A percentile compares a stretch with the other conserved stretches of the same genome.
Evolutionary conservation across 108 stramenopile genomes (phyloP).

Genomic region (Asterionellopsis glacialis): DNA sequence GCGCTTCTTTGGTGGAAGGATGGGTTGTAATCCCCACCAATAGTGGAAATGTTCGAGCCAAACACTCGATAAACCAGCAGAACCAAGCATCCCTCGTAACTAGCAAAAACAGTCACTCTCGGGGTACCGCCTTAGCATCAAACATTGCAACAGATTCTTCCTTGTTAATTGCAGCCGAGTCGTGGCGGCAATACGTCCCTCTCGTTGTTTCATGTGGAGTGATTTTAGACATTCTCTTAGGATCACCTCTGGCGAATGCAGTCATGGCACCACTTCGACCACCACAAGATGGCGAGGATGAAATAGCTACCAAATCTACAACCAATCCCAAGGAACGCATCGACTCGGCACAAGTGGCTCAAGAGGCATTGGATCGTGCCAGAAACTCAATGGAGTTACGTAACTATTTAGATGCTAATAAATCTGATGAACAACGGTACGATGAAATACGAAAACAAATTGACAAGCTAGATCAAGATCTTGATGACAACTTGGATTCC

Average conservation of each 20-base stretch:
- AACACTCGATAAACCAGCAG: no score
- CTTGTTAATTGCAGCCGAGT: constrained; percentile 11
- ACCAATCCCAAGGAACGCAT: constrained; percentile 57
- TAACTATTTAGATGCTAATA: constrained; percentile 47
- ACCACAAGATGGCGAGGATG: constrained; percentile 25
- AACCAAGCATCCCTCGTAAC: no score
- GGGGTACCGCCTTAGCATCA: no score
- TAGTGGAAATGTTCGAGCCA: no score
- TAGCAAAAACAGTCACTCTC: no score
- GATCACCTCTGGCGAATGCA: constrained; percentile 67
- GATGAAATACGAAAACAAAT: constrained; percentile 58
- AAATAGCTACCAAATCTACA: constrained; percentile 2
- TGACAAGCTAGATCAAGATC: constrained; percentile 49
- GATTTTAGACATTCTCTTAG: constrained; percentile 74
- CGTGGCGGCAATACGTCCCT: constrained; percentile 86
- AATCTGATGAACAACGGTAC: constrained; percentile 19
- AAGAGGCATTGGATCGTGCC: constrained; percentile 64
- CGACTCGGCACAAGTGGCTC: constrained; percentile 56
- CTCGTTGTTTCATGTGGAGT: constrained; percentile 53
- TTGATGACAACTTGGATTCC: constrained; percentile 29
- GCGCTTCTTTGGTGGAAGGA: no score
- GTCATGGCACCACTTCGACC: constrained; percentile 44
- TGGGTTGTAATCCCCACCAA: no score
- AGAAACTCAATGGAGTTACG: constrained; percentile 50
- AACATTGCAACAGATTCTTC: no score